Evolutionary conservation across 805 yeast genomes (phyloP), one percentile per base, ranked within the genome.

Genomic region (Kuraishia piskuri): DNA sequence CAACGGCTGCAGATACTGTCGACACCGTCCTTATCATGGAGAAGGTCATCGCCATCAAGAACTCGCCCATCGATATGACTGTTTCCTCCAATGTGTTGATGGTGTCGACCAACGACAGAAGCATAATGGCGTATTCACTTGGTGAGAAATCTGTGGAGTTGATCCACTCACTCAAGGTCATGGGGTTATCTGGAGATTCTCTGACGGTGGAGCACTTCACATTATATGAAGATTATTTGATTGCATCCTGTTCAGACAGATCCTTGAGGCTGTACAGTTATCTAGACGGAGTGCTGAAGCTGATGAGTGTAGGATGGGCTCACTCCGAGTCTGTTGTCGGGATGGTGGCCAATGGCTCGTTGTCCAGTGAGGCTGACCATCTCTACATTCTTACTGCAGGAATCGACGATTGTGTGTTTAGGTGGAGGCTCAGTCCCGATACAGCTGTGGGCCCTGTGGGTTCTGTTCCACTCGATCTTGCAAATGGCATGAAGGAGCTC

Each of bases 291-390:
- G 40, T 31, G 14, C 14, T 31, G 40, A 76, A 68, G 50, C 73
- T 73, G 9, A 48, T 81, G 9, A 72, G 79, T 7, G 70, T 76
- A 0, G 77, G 72, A 49, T 85, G 86, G 86, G 91, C 80, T 0
- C 84, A 79, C 57, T 74, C 83, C 0, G 82, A 83, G 45, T 64
- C 75, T 0, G 73, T 83, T 4, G 62, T 78, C 14, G 77, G 79
- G 0, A 54, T 84, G 20, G 56, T 65, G 7, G 47, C 52, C 68
- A 5, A n/a, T 31, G 17, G 40, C 40, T 31, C 40, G n/a, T 31
- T 4, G n/a, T n/a, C 17, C 8, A n/a, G 40, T n/a, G 4, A 14
- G 9, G 52, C 58, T 6, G 52, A 54, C 17, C 56, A 60, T 3
- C 59, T 58, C 2, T 55, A 60, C 4, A 61, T 70, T 17, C 61